Evolutionary conservation across 2,329 filamentous ascomycete species (phyloP), one percentile per base, ranked within the genome.

Genomic region (Trichoderma pleuroti): DNA sequence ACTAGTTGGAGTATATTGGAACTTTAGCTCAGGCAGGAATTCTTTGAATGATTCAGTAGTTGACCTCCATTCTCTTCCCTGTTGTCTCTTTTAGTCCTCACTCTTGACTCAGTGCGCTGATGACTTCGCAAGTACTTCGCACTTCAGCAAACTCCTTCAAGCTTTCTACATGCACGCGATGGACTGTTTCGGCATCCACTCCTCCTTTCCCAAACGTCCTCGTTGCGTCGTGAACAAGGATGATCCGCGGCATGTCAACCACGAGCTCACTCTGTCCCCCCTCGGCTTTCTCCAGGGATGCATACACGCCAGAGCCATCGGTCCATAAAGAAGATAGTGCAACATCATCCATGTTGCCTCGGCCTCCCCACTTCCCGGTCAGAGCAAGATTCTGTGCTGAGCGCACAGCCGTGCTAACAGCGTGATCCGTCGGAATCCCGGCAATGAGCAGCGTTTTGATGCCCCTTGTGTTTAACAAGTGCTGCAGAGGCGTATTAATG

Each of bases 241-340:
- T 66, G 28, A 74, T 73, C 6, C 72, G 39, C 11, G 72, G 62
- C 72, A 74, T 74, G 18, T 72, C 72, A 28, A 74, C 72, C 8
- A 62, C 42, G 42, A 72, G 60, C 6, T 72, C 63, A 18, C 52
- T 57, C 24, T 63, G 30, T 11, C 36, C 49, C 5, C 68, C 69
- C 1, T 72, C 46, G 3, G 7, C 3, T 12, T 52, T 60, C 28
- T 52, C 56, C 26, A 57, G 26, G 2, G 52, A 36, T 7, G 57
- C 66, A 39, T 69, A 73, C 21, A 73, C 61, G 21, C 70, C 66
- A 12, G 30, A 36, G 16, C 72, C 71, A 56, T 73, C 71, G 1
- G 72, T 73, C 49, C 59, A 70, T 14, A 72, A 14, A 14, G 34
- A 36, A 5, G 34, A 49, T 5, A 46, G 21, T n/a, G 67, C 56